A percentile compares a stretch with the other conserved stretches of the same genome.
phyloP scores from a whole-genome alignment of 768 basidiomycete genomes.

The Neoboletus magnificus region DNA sequence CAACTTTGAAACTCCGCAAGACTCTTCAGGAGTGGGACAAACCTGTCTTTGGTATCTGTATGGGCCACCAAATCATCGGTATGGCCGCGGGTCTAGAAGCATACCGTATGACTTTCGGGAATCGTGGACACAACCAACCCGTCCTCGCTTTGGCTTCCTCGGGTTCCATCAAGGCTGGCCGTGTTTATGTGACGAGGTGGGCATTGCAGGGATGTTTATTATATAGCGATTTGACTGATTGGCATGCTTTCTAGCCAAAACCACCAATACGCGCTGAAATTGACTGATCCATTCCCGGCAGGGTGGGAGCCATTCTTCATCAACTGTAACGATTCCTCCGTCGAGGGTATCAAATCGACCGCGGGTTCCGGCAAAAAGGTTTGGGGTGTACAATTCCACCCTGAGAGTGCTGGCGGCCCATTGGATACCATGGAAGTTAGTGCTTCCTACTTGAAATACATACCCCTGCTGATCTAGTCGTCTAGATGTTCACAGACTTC shows the following conservation, averaged over 20 bases:
- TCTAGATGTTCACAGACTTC: conserved; percentile 93
- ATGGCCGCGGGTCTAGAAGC: conserved; percentile 96
- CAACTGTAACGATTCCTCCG: conserved; percentile 98
- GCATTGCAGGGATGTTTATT: conserved; percentile 4
- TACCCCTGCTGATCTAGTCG: not conserved
- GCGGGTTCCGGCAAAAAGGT: conserved; percentile 82
- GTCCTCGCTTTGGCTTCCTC: conserved; percentile 92
- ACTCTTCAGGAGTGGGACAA: conserved; percentile 88
- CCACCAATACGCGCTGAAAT: conserved; percentile 94
- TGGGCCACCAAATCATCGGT: conserved; percentile 98
- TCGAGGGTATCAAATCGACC: conserved; percentile 98
- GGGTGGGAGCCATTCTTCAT: conserved; percentile 99
- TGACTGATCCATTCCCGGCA: conserved; percentile 91
- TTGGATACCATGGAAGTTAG: conserved; percentile 94
- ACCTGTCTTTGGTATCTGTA: conserved; percentile 97
- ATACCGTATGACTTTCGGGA: conserved; percentile 99
- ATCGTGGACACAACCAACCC: conserved; percentile 98
- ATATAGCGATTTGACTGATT: not conserved
- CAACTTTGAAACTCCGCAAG: conserved; percentile 72
- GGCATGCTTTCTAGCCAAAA: conserved; percentile 62
- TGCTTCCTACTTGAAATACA: not conserved
- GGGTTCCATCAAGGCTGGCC: conserved; percentile 91
- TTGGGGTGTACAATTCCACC: conserved; percentile 99
- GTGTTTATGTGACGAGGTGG: conserved; percentile 94
- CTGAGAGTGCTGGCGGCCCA: conserved; percentile 97